Percentiles rank a stretch among this genome's conserved stretches.
Conservation (phyloP, 768 basidiomycete species). For the Mycena floridula region DNA sequence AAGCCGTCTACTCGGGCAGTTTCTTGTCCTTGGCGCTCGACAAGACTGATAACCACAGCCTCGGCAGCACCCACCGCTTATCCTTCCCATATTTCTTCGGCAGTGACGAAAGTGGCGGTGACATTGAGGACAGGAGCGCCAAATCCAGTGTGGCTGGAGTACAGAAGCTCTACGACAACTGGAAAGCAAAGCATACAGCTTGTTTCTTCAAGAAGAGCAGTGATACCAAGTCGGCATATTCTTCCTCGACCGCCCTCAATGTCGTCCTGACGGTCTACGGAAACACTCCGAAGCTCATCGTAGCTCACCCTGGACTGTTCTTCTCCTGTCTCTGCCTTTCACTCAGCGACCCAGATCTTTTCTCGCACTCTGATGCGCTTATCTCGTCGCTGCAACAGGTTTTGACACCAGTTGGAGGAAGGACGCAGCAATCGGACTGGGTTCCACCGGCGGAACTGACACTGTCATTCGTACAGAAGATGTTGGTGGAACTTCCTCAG, state of each 20-base stretch:
- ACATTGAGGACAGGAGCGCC: slow-evolving; percentile 11
- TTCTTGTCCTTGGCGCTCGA: slow-evolving; percentile 8
- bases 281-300: slow-evolving; percentile 8
- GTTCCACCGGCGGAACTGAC: slow-evolving; percentile 11
- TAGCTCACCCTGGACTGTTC: slow-evolving; percentile 12
- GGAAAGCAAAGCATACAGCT: slow-evolving; percentile 8
- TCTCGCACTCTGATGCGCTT: slow-evolving; percentile 4
- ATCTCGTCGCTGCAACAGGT: slow-evolving; percentile 5
- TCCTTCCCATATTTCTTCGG: slow-evolving; percentile 10
- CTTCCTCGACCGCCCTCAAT: slow-evolving; percentile 7
- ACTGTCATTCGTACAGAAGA: slow-evolving; percentile 12
- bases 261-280: slow-evolving; percentile 5
- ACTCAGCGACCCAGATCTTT: slow-evolving; percentile 8
- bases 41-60: background rate
- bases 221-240: slow-evolving; percentile 4
- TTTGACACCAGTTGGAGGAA: slow-evolving; percentile 2
- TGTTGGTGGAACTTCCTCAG: slow-evolving; percentile 10
- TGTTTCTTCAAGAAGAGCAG: slow-evolving; percentile 4
- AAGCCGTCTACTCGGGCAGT: slow-evolving; percentile 9
- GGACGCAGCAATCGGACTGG: slow-evolving; percentile 5
- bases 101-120: slow-evolving; percentile 12
- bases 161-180: slow-evolving; percentile 8
- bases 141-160: slow-evolving; percentile 11
- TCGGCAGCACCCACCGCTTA: slow-evolving; percentile 1
- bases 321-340: slow-evolving; percentile 10